Percentiles rank a stretch among this genome's conserved stretches.
Conservation (phyloP, 257 asterid species). For the Nicotiana knightiana region DNA sequence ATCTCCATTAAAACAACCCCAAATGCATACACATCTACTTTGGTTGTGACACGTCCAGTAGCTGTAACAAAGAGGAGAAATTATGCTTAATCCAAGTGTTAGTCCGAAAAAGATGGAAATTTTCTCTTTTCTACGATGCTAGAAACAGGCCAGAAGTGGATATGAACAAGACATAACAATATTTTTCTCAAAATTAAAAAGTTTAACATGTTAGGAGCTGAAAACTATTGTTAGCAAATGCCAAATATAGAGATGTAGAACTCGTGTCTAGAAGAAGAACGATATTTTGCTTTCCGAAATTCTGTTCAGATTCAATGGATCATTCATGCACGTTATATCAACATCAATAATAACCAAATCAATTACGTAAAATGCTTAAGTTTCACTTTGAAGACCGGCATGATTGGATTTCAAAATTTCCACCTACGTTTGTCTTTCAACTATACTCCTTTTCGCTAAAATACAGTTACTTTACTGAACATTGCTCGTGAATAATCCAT, state of each 20-base stretch:
- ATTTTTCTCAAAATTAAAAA: background rate
- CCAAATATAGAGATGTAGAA: background rate
- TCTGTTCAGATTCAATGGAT: background rate
- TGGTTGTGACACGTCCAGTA: constrained; percentile 88
- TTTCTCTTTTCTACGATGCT: background rate
- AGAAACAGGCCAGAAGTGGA: background rate
- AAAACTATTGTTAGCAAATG: background rate
- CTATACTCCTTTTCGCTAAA: background rate
- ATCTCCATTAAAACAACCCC: constrained; percentile 93
- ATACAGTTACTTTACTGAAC: background rate
- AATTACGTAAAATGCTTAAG: background rate
- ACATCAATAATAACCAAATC: background rate
- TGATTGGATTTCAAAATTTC: background rate
- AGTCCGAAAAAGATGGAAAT: background rate
- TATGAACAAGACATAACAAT: background rate
- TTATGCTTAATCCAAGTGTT: background rate
- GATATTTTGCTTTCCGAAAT: background rate
- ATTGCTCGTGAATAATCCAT: background rate
- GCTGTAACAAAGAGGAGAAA: constrained; percentile 39
- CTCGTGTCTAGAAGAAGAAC: background rate
- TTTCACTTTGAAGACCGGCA: background rate
- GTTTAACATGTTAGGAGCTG: background rate
- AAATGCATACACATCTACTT: constrained; percentile 86
- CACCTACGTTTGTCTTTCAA: background rate
- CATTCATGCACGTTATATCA: background rate